Percentiles rank a stretch among this genome's conserved stretches.
Evolutionary conservation across 1,139 yeast species (phyloP).

Genomic region (Saccharomyces hybrid): DNA sequence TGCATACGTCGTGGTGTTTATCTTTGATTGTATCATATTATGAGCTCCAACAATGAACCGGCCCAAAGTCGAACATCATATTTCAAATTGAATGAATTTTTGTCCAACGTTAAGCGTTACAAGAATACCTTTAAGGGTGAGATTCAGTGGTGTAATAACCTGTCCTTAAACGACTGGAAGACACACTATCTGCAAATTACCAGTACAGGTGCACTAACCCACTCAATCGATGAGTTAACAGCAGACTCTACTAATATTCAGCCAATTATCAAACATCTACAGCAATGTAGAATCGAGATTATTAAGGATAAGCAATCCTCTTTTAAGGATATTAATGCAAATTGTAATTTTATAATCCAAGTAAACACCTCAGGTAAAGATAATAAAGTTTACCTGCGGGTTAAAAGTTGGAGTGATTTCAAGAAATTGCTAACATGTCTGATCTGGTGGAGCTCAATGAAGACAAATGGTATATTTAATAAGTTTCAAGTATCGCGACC

Average conservation of each 20-base stretch:
- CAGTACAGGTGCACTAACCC: conserved; percentile 21
- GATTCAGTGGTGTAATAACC: conserved; percentile 27
- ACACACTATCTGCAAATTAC: conserved; percentile 20
- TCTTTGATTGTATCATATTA: not conserved
- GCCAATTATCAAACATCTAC: conserved; percentile 35
- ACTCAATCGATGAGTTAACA: conserved; percentile 10
- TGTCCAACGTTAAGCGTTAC: conserved; percentile 5
- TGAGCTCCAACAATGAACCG: not conserved
- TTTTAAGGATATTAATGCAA: not conserved
- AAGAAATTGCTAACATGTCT: conserved; percentile 45
- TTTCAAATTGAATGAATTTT: conserved; percentile 7
- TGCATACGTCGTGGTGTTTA: not conserved
- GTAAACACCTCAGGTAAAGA: conserved; percentile 42
- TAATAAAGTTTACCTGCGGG: conserved; percentile 38
- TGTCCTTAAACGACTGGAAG: conserved; percentile 20
- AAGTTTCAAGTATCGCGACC: conserved; percentile 34
- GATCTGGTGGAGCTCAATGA: conserved; percentile 58
- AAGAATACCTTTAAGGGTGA: conserved; percentile 29
- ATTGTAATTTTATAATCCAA: conserved; percentile 40
- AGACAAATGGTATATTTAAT: conserved; percentile 50
- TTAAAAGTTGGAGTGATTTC: conserved; percentile 41
- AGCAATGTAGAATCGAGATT: conserved; percentile 33
- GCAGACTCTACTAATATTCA: conserved; percentile 6
- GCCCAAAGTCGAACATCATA: not conserved
- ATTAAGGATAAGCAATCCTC: conserved; percentile 12